These are phyloP conservation scores for Sclerotinia glacialis DNA, from an alignment of 2,329 filamentous ascomycete genomes.

Conservation along the genomic window DNA sequence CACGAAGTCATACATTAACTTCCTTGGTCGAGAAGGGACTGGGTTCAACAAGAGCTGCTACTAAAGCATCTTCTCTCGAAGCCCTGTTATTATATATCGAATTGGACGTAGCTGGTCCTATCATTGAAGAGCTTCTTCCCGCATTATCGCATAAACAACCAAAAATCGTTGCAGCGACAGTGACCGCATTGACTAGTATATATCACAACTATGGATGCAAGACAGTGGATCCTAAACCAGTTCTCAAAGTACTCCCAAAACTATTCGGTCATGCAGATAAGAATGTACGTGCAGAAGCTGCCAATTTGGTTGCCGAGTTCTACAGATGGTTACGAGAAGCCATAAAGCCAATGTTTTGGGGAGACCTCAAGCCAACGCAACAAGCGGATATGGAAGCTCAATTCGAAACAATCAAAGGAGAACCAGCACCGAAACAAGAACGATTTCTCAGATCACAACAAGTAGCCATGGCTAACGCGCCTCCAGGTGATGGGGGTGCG, in stretches of 20 bases:
- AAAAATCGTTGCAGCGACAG: slow-evolving; percentile 75
- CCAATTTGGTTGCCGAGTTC: slow-evolving; percentile 85
- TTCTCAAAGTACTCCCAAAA: slow-evolving; percentile 84
- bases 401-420: slow-evolving; percentile 89
- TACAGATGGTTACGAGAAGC: slow-evolving; percentile 97
- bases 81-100: slow-evolving; percentile 86
- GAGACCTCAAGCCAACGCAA: slow-evolving; percentile 90
- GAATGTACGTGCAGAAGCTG: slow-evolving; percentile 92
- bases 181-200: slow-evolving; percentile 75
- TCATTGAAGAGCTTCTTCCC: slow-evolving; percentile 87
- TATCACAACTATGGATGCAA: slow-evolving; percentile 96
- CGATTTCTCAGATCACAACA: slow-evolving; percentile 85
- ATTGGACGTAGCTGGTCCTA: slow-evolving; percentile 76
- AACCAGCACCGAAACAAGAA: slow-evolving; percentile 85
- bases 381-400: slow-evolving; percentile 90
- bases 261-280: slow-evolving; percentile 96
- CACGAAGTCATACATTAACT: slow-evolving; percentile 69
- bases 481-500: slow-evolving; percentile 56
- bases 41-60: slow-evolving; percentile 79
- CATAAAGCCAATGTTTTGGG: slow-evolving; percentile 98
- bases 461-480: slow-evolving; percentile 71
- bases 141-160: slow-evolving; percentile 83
- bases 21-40: slow-evolving; percentile 90
- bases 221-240: slow-evolving; percentile 85
- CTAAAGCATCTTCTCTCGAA: slow-evolving; percentile 83